Evolutionary conservation across 176 grass and related monocot genomes (phyloP).

Genomic region (Alloteropsis semialata): DNA sequence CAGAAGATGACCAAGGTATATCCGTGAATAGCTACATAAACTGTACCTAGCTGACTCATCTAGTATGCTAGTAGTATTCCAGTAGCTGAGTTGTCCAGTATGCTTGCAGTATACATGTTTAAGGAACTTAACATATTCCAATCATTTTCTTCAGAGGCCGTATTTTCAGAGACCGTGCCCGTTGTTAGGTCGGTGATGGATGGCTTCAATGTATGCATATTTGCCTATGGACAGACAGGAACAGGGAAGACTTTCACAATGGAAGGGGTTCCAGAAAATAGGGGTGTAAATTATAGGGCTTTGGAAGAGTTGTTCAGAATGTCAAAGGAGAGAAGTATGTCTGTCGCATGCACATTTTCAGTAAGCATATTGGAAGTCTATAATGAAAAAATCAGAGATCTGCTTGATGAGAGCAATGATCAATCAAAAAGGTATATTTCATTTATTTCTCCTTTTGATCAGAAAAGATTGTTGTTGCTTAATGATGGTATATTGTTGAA

Average conservation of each 20-base stretch:
- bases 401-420: conserved; percentile 65
- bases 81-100: background rate
- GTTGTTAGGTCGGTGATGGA: conserved; percentile 84
- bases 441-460: conserved; percentile 4
- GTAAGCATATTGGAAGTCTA: conserved; percentile 96
- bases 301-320: conserved; percentile 84
- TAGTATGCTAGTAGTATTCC: background rate
- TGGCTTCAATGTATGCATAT: conserved; percentile 96
- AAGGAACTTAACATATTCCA: conserved; percentile 29
- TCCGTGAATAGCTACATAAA: background rate
- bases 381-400: conserved; percentile 91
- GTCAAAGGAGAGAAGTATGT: conserved; percentile 42
- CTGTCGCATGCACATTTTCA: conserved; percentile 55
- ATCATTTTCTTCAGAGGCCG: conserved; percentile 49
- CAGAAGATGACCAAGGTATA: conserved; percentile 70
- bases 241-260: conserved; percentile 95
- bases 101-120: background rate
- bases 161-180: conserved; percentile 73
- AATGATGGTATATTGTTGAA: conserved; percentile 27
- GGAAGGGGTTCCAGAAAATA: conserved; percentile 82
- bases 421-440: conserved; percentile 58
- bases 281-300: conserved; percentile 92
- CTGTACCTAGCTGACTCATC: background rate
- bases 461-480: background rate
- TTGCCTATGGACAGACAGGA: conserved; percentile 95